Base-by-base conservation (phyloP, 2,329 filamentous ascomycete genomes). In the Cladorrhinum sp. region DNA sequence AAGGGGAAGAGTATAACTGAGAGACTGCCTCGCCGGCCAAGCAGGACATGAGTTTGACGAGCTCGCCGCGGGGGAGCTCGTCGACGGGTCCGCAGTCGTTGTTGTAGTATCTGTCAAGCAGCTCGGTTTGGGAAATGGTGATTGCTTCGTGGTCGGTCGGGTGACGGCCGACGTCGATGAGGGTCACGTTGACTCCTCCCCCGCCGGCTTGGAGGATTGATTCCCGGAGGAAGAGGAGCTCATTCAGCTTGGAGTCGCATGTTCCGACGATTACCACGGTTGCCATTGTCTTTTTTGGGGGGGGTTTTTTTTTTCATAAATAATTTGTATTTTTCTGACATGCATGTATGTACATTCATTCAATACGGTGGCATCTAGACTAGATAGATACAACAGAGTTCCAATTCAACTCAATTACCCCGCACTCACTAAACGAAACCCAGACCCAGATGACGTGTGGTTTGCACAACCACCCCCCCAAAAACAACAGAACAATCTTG, bases 171-270 rank as follows among this genome's bases (percentile, higher is more conserved):
- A 85, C 81, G 65, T 76, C 72, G 10, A 75, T 71, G 16, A 74
- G 55, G 7, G 69, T 61, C 6, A 72, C 66, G 1, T 62, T 56
- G 6, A 67, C n/a, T 28, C 9, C 26, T 5, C 9, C 26, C 9
- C 26, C 26, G 26, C 26, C 26, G 6, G 54, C 56, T 3, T 68
- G 58, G 14, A 76, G 66, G 58, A 86, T 79, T 42, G 77, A 74
- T 2, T 77, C 71, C 52, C 78, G 78, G 1, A 87, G 73, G 68
- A 80, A 87, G 2, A 83, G 72, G 1, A 87, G 75, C 68, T 89
- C 85, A 4, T 80, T 71, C 10, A 86, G 75, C 69, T 89, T 89
- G 30, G 85, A 87, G 68, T 89, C 86, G 68, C 82, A 86, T 14
- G 85, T 89, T 20, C 86, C 86, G 21, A 89, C 71, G 20, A 89